phyloP scores from a whole-genome alignment of 495 filamentous ascomycete species.

The Penicillium turbatum region DNA sequence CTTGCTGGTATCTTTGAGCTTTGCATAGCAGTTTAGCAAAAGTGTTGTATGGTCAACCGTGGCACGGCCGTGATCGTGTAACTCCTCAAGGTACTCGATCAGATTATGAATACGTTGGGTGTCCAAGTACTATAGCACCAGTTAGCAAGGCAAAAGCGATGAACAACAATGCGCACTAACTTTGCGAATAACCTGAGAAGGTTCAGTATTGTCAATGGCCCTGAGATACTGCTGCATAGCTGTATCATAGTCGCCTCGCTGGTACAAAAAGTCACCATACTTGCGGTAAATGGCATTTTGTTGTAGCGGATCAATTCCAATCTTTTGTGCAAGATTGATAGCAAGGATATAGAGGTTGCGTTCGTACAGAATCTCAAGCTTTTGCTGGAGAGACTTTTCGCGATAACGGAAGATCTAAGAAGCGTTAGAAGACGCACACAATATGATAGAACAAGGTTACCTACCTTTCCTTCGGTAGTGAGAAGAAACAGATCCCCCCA shows the following conservation, averaged over 20 bases:
- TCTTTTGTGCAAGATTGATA: conserved; percentile 90
- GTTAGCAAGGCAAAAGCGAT: conserved; percentile 12
- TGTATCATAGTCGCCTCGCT: conserved; percentile 89
- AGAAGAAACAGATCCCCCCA: conserved; percentile 91
- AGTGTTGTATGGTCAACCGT: conserved; percentile 96
- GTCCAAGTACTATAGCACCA: conserved; percentile 66
- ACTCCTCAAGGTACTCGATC: conserved; percentile 94
- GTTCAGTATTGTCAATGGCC: conserved; percentile 91
- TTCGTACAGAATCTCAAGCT: conserved; percentile 90
- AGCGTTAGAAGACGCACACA: conserved; percentile 7
- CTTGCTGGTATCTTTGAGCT: conserved; percentile 92
- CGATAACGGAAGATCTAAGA: conserved; percentile 79
- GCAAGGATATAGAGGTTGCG: conserved; percentile 88
- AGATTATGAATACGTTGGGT: conserved; percentile 95
- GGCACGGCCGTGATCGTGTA: conserved; percentile 90
- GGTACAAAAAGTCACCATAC: conserved; percentile 95
- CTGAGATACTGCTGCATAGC: conserved; percentile 98
- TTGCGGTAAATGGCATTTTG: conserved; percentile 89
- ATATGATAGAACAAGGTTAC: conserved; percentile 5
- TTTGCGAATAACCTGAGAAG: conserved; percentile 90
- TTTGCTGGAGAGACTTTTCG: conserved; percentile 84
- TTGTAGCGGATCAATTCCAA: conserved; percentile 67
- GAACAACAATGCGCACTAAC: conserved; percentile 32
- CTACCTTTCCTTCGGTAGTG: conserved; percentile 83
- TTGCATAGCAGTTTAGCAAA: conserved; percentile 94